These are phyloP conservation scores for Astragalus glycyphyllos DNA, from an alignment of 306 rosid species.

Conservation along the genomic window DNA sequence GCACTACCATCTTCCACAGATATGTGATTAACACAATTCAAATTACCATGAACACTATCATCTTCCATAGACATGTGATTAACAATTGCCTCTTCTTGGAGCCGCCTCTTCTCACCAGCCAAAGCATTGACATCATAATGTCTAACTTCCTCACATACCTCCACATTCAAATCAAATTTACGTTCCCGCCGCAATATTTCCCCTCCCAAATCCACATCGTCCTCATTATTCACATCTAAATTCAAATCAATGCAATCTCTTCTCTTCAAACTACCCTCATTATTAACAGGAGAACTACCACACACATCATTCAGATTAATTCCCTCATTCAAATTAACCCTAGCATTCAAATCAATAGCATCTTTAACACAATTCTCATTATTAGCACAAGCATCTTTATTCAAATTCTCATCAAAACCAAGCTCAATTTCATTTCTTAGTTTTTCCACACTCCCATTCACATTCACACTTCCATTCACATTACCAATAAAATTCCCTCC, in stretches of 20 bases:
- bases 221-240: conserved; percentile 67
- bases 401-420: conserved; percentile 46
- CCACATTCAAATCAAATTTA: conserved; percentile 83
- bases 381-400: conserved; percentile 39
- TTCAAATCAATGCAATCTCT: conserved; percentile 79
- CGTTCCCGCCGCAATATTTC: conserved; percentile 57
- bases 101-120: conserved; percentile 44
- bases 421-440: conserved; percentile 33
- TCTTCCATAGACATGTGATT: conserved; percentile 43
- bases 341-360: conserved; percentile 77
- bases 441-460: conserved; percentile 40
- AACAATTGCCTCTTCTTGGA: conserved; percentile 33
- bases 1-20: conserved; percentile 42
- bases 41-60: conserved; percentile 36
- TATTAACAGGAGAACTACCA: conserved; percentile 25
- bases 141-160: conserved; percentile 63
- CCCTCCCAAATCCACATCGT: conserved; percentile 49
- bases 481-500: conserved; percentile 29
- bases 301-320: conserved; percentile 56
- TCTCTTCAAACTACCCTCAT: conserved; percentile 46
- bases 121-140: conserved; percentile 39
- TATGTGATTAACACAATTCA: conserved; percentile 45
- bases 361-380: conserved; percentile 54
- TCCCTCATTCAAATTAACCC: conserved; percentile 61
- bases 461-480: conserved; percentile 55